These are phyloP conservation scores for Papiliotrema laurentii DNA, from an alignment of 1,284 basidiomycete species.

Conservation along the genomic window DNA sequence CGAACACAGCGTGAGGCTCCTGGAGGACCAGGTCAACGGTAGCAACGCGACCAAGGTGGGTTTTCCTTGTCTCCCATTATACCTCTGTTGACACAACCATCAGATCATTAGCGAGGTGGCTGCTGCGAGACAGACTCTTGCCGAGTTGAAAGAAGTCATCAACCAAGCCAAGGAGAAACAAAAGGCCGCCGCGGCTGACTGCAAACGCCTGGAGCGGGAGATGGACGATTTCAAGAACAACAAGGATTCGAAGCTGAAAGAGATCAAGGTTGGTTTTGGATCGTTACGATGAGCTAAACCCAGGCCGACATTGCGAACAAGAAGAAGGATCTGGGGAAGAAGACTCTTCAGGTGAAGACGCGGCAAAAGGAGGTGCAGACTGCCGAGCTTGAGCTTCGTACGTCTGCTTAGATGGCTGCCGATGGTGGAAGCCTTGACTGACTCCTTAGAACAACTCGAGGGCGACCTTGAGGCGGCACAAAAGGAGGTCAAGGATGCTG, in stretches of 20 bases:
- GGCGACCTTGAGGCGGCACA: conserved; percentile 66
- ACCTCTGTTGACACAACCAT: too few relatives aligned
- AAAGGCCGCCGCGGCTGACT: conserved; percentile 68
- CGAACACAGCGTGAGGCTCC: conserved; percentile 74
- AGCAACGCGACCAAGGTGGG: conserved; percentile 83
- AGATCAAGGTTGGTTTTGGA: conserved; percentile 67
- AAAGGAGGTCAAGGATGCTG: conserved; percentile 60
- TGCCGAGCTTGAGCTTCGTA: conserved; percentile 77
- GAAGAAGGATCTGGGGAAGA: conserved; percentile 75
- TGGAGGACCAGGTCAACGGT: conserved; percentile 79
- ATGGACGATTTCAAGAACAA: conserved; percentile 99
- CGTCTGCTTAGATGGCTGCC: too few relatives aligned
- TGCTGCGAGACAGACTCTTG: conserved; percentile 62
- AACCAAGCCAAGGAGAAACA: conserved; percentile 70
- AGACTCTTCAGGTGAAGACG: conserved; percentile 73
- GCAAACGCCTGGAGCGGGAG: conserved; percentile 84
- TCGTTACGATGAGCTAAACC: neutral
- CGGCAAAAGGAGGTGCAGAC: conserved; percentile 87
- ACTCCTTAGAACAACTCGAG: conserved; percentile 80
- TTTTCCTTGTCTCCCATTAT: too few relatives aligned
- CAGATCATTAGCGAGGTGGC: conserved; percentile 81
- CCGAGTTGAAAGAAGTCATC: conserved; percentile 63
- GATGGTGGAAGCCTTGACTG: too few relatives aligned
- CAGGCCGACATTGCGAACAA: conserved; percentile 73
- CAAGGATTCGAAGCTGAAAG: conserved; percentile 92